phyloP scores from a whole-genome alignment of 2,329 filamentous ascomycete genomes.

The Trichophyton rubrum region DNA sequence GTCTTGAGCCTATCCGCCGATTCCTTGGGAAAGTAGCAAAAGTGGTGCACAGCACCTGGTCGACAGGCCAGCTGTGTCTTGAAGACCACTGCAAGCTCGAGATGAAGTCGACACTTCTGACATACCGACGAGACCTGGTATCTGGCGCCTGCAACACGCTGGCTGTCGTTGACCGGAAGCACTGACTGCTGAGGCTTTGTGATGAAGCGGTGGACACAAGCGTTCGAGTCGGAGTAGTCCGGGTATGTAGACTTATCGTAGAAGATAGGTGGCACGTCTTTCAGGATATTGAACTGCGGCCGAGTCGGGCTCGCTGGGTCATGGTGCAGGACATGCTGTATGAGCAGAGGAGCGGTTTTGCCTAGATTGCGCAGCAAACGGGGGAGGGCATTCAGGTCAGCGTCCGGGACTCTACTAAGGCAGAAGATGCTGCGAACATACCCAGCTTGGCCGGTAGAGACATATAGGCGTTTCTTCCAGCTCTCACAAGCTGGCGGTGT shows the following conservation, averaged over 20 bases:
- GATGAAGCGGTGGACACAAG: conserved; percentile 49
- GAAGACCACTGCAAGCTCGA: conserved; percentile 46
- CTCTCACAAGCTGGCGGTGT: neutral
- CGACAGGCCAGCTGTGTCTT: conserved; percentile 32
- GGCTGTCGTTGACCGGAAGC: conserved; percentile 30
- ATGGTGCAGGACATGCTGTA: conserved; percentile 35
- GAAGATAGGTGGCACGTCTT: conserved; percentile 45
- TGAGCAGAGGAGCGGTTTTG: conserved; percentile 40
- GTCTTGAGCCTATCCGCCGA: conserved; percentile 14
- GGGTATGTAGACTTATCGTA: conserved; percentile 19
- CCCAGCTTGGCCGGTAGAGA: neutral
- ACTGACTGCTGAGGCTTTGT: conserved; percentile 45
- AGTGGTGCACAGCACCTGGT: conserved; percentile 50
- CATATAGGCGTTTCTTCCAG: conserved; percentile 1
- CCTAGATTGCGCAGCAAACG: conserved; percentile 22
- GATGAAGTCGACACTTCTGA: conserved; percentile 48
- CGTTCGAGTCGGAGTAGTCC: conserved; percentile 27
- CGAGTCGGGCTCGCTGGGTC: conserved; percentile 32
- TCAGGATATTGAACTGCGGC: conserved; percentile 44
- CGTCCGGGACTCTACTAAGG: neutral
- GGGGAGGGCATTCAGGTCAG: neutral
- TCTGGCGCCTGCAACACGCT: conserved; percentile 17
- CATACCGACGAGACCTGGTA: conserved; percentile 52
- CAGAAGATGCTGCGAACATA: neutral
- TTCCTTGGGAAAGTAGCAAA: conserved; percentile 34